Evolutionary conservation across 1,139 yeast species (phyloP).

Genomic region (Geotrichum reessii): DNA sequence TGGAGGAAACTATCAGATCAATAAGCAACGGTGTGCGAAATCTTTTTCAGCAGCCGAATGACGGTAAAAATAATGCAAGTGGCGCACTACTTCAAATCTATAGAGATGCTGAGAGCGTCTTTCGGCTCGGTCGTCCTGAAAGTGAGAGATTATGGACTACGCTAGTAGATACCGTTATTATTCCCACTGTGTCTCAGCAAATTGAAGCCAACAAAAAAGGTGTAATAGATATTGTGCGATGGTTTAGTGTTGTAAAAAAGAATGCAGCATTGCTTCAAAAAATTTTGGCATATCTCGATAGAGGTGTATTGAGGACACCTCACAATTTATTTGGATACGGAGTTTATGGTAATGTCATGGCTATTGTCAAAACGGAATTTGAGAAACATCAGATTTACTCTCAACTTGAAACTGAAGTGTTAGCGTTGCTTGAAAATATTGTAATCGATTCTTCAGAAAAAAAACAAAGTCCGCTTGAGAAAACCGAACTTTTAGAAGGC

Average conservation of each 20-base stretch:
- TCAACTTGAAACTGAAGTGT: background rate
- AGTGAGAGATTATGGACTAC: background rate
- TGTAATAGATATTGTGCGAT: background rate
- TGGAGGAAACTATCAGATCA: background rate
- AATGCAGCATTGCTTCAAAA: background rate
- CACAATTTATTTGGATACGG: background rate
- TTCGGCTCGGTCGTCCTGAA: background rate
- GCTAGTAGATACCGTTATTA: background rate
- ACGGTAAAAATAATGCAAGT: background rate
- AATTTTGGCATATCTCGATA: background rate
- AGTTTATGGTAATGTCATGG: background rate
- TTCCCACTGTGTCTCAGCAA: background rate
- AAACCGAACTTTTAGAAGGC: background rate
- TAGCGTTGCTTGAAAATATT: background rate
- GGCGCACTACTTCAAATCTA: background rate
- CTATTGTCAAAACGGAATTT: background rate
- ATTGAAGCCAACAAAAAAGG: background rate
- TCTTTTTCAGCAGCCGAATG: background rate
- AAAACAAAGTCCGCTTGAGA: background rate
- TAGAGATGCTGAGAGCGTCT: background rate
- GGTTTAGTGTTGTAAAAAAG: background rate
- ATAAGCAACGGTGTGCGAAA: background rate
- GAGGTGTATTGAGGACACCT: background rate
- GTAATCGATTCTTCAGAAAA: background rate
- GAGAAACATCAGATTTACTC: background rate